Evolutionary conservation across 139 green algal species (phyloP), one percentile per base, ranked within the genome.

Genomic region (Helicosporidium sp.): DNA sequence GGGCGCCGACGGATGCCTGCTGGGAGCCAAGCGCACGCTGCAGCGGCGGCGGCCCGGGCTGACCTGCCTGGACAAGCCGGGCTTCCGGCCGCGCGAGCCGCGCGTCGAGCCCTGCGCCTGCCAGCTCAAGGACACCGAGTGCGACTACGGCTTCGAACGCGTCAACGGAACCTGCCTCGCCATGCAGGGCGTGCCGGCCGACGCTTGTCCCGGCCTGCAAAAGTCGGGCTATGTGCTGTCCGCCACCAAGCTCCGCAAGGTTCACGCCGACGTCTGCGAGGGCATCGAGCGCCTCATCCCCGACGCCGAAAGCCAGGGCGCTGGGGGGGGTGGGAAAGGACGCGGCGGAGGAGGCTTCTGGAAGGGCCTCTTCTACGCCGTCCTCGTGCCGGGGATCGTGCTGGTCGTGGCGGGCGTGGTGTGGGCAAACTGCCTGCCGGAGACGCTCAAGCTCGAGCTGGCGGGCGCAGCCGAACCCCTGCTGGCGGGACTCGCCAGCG

Each of bases 71-170:
- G 77, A 83, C 46, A 68, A 69, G 5, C 24, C 40, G 18, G 51
- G 57, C 35, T 87, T 74, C 61, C 50, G 61, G 17, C n/a, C 19
- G 22, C 31, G 54, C 48, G 7, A 45, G 31, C n/a, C 26, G 19
- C 35, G 41, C 43, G 23, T 19, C 6, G 39, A 57, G 55, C 28
- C 49, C 22, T 86, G 76, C 57, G 41, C 33, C 33, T 82, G 76
- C 71, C 64, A 46, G 5, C 27, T 23, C 7, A 57, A 25, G 4
- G 78, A 87, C 49, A 51, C 65, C 2, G 67, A 78, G 54, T 84
- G 73, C 51, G 81, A 92, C 45, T 87, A 74, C 42, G 76, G 75
- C 27, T 89, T 55, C 31, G 45, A 77, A 41, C 51, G 51, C 17
- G 33, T 19, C 18, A 34, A 43, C 2, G 24, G 22, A 6, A 27